Evolutionary conservation across 192 early-diverging fungal genomes (phyloP), one percentile per base, ranked within the genome.

Genomic region (Ambispora gerdemannii): DNA sequence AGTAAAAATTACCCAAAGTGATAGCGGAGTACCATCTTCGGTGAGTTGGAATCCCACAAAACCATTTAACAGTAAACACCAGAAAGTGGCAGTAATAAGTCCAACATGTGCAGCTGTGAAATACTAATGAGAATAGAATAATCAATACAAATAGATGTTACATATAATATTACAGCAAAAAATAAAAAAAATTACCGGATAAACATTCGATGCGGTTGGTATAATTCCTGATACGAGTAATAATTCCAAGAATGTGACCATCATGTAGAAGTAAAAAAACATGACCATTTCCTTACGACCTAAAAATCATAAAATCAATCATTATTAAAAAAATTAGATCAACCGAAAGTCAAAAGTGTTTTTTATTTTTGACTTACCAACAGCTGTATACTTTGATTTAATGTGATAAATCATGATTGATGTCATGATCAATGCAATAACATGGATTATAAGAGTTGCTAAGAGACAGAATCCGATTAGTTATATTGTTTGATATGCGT

Each of bases 361-460:
- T n/a, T n/a, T n/a, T n/a, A n/a, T n/a, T n/a, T n/a, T n/a, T n/a
- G 27, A 78, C 86, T 71, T 75, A 90, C 91, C 97, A n/a, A 99
- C 94, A 35, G 97, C 97, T 27, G 97, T 99, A 81, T 96, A 98
- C 82, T 99, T 99, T 50, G 90, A 92, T 67, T 90, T 90, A 77
- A 99, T 93, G 78, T 99, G 96, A 72, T 91, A 92, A 77, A 99
- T 97, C 97, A 99, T 99, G 76, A 96, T 95, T 58, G 88, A 79
- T 8, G 96, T 95, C 97, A 99, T 99, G 70, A 93, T 77, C 63
- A 99, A 77, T 28, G 96, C 91, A 64, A 97, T 87, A 60, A 98
- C 71, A 74, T 97, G 90, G 68, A 98, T 92, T 63, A 99, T 92
- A 35, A 99, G 82, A 36, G 95, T 93, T 6, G 97, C 95, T 83